Percentiles rank a stretch among this genome's conserved stretches.
phyloP scores from a whole-genome alignment of 148 eudicot genomes.

The Hydrangea macrophylla region DNA sequence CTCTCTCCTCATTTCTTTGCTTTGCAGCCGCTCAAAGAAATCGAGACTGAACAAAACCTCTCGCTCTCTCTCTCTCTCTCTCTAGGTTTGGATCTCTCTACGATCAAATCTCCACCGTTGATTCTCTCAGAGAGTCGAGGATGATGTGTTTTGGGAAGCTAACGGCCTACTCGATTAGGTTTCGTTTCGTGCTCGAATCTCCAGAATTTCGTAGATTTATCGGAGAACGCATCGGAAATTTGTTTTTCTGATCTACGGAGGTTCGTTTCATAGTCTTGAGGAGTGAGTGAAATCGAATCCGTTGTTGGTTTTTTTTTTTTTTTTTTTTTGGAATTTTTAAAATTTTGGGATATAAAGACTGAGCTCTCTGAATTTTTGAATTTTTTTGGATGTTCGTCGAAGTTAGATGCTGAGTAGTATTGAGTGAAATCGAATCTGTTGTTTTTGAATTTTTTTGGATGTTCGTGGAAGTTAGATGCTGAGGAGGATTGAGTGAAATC shows the following conservation, averaged over 20 bases:
- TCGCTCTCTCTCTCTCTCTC: background rate
- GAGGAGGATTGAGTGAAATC: no score
- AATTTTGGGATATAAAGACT: background rate
- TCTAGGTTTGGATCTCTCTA: background rate
- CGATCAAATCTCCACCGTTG: conserved; percentile 10
- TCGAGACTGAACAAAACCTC: background rate
- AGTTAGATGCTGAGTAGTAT: background rate
- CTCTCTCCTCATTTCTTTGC: background rate
- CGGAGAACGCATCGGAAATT: background rate
- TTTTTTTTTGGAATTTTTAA: no score
- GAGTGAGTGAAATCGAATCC: background rate
- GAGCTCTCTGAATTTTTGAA: no score
- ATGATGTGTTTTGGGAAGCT: conserved; percentile 4
- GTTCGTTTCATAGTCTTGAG: background rate
- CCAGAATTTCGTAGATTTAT: background rate
- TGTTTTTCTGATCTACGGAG: background rate
- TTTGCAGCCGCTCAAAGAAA: background rate
- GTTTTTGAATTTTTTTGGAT: background rate
- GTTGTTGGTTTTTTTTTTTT: no score
- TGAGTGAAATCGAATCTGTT: background rate
- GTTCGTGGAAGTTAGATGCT: background rate
- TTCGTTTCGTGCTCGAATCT: background rate
- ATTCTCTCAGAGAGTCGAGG: background rate
- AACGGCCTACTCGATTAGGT: background rate
- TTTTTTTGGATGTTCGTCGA: background rate